phyloP scores from a whole-genome alignment of 2,329 filamentous ascomycete species.

The Xylariaceae sp. region DNA sequence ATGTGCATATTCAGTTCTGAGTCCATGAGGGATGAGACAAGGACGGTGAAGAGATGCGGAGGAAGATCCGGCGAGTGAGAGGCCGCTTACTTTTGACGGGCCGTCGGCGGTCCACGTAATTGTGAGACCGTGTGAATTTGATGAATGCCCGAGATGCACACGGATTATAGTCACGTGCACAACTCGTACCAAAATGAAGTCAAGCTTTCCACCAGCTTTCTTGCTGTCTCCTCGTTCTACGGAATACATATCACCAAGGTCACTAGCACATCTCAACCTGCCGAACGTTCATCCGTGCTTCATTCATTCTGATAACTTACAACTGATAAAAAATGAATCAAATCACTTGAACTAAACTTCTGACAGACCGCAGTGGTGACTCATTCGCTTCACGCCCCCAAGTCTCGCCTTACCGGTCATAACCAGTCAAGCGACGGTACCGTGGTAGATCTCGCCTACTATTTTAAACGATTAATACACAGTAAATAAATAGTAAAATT shows the following conservation, averaged over 20 bases:
- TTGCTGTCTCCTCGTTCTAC: background rate
- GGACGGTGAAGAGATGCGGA: background rate
- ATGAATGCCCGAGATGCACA: background rate
- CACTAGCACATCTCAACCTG: background rate
- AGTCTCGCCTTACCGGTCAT: background rate
- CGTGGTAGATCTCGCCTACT: too few species aligned
- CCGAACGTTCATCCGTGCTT: background rate
- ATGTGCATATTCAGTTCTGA: background rate
- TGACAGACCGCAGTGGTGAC: background rate
- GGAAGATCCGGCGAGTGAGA: too few species aligned
- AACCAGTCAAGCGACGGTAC: background rate
- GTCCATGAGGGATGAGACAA: background rate
- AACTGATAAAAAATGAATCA: background rate
- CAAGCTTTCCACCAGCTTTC: background rate
- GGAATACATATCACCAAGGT: background rate
- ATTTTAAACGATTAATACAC: too few species aligned
- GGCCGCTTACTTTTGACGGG: too few species aligned
- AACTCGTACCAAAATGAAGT: background rate
- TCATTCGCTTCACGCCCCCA: background rate
- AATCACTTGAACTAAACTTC: background rate
- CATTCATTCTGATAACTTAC: background rate
- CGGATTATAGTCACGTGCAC: background rate
- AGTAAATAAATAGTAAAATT: too few species aligned
- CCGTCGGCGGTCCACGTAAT: background rate
- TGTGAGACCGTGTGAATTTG: background rate